Percentiles rank a stretch among this genome's conserved stretches.
These are phyloP conservation scores for Penicillium longicatenatum DNA, from an alignment of 495 filamentous ascomycete genomes.

Conservation along the genomic window DNA sequence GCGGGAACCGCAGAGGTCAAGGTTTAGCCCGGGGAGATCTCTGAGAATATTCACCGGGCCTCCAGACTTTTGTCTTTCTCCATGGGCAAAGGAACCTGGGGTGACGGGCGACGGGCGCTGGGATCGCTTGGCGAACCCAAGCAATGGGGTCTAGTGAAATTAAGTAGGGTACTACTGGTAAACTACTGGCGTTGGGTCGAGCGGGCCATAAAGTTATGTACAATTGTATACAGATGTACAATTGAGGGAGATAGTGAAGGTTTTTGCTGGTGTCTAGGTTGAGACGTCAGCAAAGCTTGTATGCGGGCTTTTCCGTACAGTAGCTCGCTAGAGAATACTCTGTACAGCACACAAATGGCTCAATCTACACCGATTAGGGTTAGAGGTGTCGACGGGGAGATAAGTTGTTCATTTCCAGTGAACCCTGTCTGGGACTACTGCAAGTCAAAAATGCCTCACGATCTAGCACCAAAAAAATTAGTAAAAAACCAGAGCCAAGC, in stretches of 20 bases:
- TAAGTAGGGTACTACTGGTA: constrained; percentile 11
- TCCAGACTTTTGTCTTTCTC: constrained; percentile 19
- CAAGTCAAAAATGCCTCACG: constrained; percentile 28
- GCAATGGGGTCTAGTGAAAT: constrained; percentile 15
- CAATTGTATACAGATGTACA: not conserved
- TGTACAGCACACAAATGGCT: not conserved
- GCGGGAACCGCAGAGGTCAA: constrained; percentile 18
- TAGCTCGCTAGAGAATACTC: not conserved
- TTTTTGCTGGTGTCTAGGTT: no score
- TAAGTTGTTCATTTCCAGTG: constrained; percentile 1
- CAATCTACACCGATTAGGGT: constrained; percentile 5
- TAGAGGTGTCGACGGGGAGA: constrained; percentile 1
- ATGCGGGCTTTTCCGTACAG: not conserved
- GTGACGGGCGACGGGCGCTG: constrained; percentile 17
- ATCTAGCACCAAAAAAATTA: no score
- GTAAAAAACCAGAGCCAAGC: not conserved
- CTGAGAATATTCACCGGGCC: constrained; percentile 2
- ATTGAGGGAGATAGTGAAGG: not conserved
- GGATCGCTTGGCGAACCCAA: constrained; percentile 29
- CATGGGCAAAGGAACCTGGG: constrained; percentile 27
- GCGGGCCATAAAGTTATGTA: not conserved
- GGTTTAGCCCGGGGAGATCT: not conserved
- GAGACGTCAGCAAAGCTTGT: no score
- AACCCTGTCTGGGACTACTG: constrained; percentile 11
- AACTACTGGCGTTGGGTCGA: not conserved